Base-by-base conservation (phyloP, 2,329 filamentous ascomycete species). In the Coleophoma cylindrospora region DNA sequence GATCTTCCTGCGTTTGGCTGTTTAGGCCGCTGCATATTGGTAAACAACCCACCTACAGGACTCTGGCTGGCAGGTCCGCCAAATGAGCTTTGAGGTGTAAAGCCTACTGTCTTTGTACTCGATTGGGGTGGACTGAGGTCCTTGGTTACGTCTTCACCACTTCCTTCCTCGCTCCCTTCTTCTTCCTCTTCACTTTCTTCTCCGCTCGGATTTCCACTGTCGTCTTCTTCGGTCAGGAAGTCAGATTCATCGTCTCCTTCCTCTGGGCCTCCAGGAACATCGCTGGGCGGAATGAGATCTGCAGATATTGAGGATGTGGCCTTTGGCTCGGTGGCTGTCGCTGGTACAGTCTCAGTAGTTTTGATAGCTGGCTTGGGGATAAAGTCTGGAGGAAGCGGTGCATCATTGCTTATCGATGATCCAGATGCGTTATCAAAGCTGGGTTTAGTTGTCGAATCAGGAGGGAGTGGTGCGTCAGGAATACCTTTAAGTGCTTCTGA, bases 121-220 rank as follows among this genome's bases (percentile, higher is more conserved):
- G 73, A 72, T 7, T 68, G 72, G 17, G 78, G 27, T 27, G 27
- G 79, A 57, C 78, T 84, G 12, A 84, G 66, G 45, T 86, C 81
- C 59, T 84, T 80, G n/a, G 75, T 75, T 43, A 86, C 76, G 63
- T 86, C 82, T 45, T 85, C 73, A 21, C 81, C 83, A 53, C 82
- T 86, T 13, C 81, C 82, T 59, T 81, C 76, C 43, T 61, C 57
- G 37, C 55, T 43, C 54, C 27, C 27, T 10, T 27, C 27, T 27
- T 27, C 27, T 27, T 19, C 19, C 75, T 7, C 62, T 5, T 73
- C 69, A 9, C 71, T 70, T n/a, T 72, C 70, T 2, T 68, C 66
- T 1, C 72, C 72, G 13, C 27, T 44, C 2, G 22, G 41, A 33
- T 33, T 34, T 12, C 70, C 72, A 4, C 49, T 49, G 14, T 67